Conservation (phyloP, 1,139 yeast genomes). For the Pichia sp. region DNA sequence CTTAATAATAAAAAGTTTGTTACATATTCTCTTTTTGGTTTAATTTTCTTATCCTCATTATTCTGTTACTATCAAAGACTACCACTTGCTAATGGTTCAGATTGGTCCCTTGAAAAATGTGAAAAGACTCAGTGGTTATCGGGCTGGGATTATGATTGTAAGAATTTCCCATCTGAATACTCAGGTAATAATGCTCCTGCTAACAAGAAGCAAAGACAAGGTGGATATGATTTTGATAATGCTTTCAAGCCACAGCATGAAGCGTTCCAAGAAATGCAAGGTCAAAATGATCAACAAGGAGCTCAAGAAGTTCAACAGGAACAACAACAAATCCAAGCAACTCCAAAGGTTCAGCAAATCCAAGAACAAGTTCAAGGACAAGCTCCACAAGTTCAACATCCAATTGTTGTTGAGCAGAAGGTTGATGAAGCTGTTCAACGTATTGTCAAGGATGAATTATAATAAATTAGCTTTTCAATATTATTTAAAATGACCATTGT, state of each 20-base stretch:
- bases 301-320: no score
- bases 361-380: no score
- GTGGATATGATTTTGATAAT: conserved; percentile 20
- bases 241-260: conserved; percentile 18
- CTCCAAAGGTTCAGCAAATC: no score
- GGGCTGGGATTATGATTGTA: conserved; percentile 86
- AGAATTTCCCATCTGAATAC: conserved; percentile 38
- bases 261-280: conserved; percentile 1
- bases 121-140: conserved; percentile 49
- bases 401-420: neutral
- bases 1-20: conserved; percentile 38
- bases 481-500: neutral
- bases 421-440: neutral
- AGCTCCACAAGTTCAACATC: no score
- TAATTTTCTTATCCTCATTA: conserved; percentile 45
- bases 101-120: conserved; percentile 74
- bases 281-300: conserved; percentile 1
- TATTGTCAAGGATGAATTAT: conserved; percentile 15
- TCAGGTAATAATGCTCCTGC: conserved; percentile 9
- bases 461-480: neutral
- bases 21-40: conserved; percentile 39
- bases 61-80: conserved; percentile 58
- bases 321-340: no score
- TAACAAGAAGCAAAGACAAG: conserved; percentile 9
- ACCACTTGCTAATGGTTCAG: conserved; percentile 71